Base-by-base conservation (phyloP, 352 stramenopile genomes). In the Phytophthora cajani region DNA sequence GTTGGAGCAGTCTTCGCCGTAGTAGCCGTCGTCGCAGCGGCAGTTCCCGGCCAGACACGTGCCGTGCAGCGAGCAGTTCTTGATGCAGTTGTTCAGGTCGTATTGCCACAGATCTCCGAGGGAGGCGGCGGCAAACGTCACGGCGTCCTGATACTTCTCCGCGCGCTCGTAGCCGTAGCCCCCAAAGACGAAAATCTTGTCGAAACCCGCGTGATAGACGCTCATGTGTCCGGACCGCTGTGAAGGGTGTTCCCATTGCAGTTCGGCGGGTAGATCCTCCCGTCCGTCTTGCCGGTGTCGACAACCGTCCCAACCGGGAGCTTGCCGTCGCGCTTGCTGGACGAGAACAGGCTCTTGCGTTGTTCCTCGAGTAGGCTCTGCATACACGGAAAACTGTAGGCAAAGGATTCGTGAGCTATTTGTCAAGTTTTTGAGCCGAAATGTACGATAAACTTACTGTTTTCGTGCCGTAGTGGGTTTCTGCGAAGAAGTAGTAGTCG, bases 1-100 rank as follows among this genome's bases (percentile, higher is more conserved):
- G 71, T 99, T 99, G 10, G 90, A 98, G 74, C 97, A 99, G 73
- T 99, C 97, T 2, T 92, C 67, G n/a, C 97, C 97, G 68, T 98
- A 99, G 74, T 97, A 99, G 14, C 97, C 97, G 57, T 97, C 89
- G 64, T 98, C 64, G 71, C 96, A 99, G n/a, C 85, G 80, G 60
- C 96, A 99, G 58, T 93, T 97, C 8, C 97, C 97, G 65, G 91
- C 96, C 33, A 81, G 81, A 73, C 97, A 99, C 1, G 89, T 71
- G 19, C 97, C 97, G 58, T 98, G 90, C 47, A 93, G 77, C 1
- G 83, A 97, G 72, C 97, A 99, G 78, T 99, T 98, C 66, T 96
- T 95, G 49, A 87, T 71, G 75, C 97, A 99, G 60, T 95, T 87
- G 51, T 88, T 80, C 10, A 98, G 77, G 59, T 95, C 82, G 58